A percentile compares a stretch with the other conserved stretches of the same genome.
Evolutionary conservation across 2,329 filamentous ascomycete genomes (phyloP).

Genomic region (Hypoxylon sp.): DNA sequence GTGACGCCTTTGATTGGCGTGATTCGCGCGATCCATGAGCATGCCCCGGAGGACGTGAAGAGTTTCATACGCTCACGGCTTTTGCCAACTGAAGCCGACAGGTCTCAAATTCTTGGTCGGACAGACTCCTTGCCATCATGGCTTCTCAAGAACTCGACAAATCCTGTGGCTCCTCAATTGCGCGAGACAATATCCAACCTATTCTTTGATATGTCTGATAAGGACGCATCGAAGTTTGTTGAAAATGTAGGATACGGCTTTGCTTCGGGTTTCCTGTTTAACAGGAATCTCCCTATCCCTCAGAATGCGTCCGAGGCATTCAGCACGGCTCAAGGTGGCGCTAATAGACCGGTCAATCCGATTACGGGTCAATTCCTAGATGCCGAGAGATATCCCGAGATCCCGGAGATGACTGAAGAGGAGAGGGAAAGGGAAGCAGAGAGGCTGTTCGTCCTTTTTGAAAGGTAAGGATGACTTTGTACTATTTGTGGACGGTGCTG

Average conservation of each 20-base stretch:
- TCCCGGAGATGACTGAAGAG: constrained; percentile 85
- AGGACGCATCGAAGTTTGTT: constrained; percentile 84
- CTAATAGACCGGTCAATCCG: constrained; percentile 75
- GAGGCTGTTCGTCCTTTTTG: constrained; percentile 89
- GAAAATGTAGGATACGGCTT: constrained; percentile 95
- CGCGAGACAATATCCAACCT: constrained; percentile 82
- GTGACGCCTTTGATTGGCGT: constrained; percentile 82
- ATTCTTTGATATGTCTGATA: constrained; percentile 88
- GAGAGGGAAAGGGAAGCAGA: constrained; percentile 96
- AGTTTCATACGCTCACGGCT: constrained; percentile 75
- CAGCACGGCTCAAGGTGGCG: constrained; percentile 52
- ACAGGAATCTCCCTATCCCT: constrained; percentile 85
- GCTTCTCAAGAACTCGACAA: constrained; percentile 83
- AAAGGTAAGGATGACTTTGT: constrained; percentile 71
- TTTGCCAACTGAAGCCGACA: constrained; percentile 83
- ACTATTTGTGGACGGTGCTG: constrained; percentile 29
- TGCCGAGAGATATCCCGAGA: constrained; percentile 71
- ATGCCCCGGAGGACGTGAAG: constrained; percentile 75
- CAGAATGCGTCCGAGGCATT: constrained; percentile 72
- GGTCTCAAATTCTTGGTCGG: constrained; percentile 82
- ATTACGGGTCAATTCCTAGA: constrained; percentile 88
- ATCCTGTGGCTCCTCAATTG: constrained; percentile 78
- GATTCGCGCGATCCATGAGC: constrained; percentile 78
- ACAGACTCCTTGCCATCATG: constrained; percentile 81
- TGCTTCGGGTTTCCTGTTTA: constrained; percentile 89